phyloP scores from a whole-genome alignment of 1,284 basidiomycete genomes.

The Tranzscheliella williamsii region DNA sequence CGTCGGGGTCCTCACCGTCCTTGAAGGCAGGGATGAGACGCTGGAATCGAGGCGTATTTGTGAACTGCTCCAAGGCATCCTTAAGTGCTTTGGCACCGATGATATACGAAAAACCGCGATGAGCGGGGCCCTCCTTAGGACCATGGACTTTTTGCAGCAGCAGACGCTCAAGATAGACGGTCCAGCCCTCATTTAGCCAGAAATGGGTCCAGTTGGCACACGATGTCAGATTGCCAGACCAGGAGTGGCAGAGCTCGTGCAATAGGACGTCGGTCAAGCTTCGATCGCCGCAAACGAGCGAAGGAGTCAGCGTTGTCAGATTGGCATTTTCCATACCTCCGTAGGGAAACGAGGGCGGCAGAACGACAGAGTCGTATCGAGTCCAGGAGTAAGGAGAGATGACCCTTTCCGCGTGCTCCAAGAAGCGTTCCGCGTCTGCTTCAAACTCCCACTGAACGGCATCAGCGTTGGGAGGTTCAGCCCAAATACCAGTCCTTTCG shows the following conservation, averaged over 20 bases:
- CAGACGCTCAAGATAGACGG: conserved; percentile 88
- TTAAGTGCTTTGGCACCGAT: conserved; percentile 76
- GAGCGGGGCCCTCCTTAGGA: conserved; percentile 66
- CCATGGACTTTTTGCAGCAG: conserved; percentile 73
- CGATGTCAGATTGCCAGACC: conserved; percentile 57
- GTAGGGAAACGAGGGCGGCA: conserved; percentile 89
- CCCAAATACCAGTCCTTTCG: conserved; percentile 57
- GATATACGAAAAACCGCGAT: conserved; percentile 79
- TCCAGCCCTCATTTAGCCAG: conserved; percentile 71
- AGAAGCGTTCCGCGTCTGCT: conserved; percentile 56
- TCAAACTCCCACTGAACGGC: conserved; percentile 60
- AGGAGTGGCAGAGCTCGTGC: conserved; percentile 58
- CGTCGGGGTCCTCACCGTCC: conserved; percentile 71
- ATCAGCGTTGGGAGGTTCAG: conserved; percentile 54
- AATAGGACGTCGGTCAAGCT: conserved; percentile 64
- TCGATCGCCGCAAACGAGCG: conserved; percentile 55
- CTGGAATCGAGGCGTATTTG: conserved; percentile 72
- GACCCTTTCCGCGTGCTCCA: conserved; percentile 54
- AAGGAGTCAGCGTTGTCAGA: conserved; percentile 57
- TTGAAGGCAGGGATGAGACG: conserved; percentile 82
- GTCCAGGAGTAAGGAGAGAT: conserved; percentile 74
- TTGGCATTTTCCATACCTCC: conserved; percentile 62
- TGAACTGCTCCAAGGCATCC: conserved; percentile 69
- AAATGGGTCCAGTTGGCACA: conserved; percentile 59
- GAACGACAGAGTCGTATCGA: conserved; percentile 86